A percentile compares a stretch with the other conserved stretches of the same genome.
phyloP scores from a whole-genome alignment of 352 stramenopile genomes.

The Phytophthora podocarpi region DNA sequence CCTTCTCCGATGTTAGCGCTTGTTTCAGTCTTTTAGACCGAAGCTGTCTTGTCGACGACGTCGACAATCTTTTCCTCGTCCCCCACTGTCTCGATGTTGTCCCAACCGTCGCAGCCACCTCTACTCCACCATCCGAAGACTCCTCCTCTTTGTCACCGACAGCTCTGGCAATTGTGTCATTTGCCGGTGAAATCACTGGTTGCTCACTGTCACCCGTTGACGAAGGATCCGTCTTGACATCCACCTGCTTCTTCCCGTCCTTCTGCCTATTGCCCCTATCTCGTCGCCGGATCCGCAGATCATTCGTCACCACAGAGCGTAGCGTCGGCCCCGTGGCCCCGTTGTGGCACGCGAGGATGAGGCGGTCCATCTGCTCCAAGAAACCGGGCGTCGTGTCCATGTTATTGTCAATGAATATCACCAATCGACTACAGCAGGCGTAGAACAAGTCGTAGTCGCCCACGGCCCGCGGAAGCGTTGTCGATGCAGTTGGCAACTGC shows the following conservation, averaged over 20 bases:
- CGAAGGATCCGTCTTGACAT: not conserved
- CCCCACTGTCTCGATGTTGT: slow-evolving; percentile 16
- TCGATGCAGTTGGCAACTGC: too few relatives aligned
- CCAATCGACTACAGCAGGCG: slow-evolving; percentile 49
- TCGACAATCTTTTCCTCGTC: slow-evolving; percentile 31
- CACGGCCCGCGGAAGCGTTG: not conserved
- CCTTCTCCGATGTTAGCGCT: slow-evolving; percentile 4
- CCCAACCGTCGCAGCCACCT: not conserved
- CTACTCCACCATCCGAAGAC: not conserved
- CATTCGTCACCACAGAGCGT: slow-evolving; percentile 49
- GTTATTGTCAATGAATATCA: slow-evolving; percentile 51
- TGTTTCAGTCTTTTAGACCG: slow-evolving; percentile 13
- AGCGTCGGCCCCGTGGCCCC: slow-evolving; percentile 41
- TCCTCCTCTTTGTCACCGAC: not conserved
- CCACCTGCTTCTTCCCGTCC: not conserved
- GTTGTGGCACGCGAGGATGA: slow-evolving; percentile 68
- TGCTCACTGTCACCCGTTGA: not conserved
- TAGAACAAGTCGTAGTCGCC: slow-evolving; percentile 55
- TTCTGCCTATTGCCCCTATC: not conserved
- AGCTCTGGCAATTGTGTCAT: slow-evolving; percentile 2
- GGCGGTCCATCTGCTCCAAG: slow-evolving; percentile 64
- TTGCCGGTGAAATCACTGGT: slow-evolving; percentile 5
- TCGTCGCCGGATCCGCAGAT: slow-evolving; percentile 52
- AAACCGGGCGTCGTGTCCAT: slow-evolving; percentile 72
- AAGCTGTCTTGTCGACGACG: not conserved